Conservation (phyloP, 106 monocot genomes). For the Allium cepa region DNA sequence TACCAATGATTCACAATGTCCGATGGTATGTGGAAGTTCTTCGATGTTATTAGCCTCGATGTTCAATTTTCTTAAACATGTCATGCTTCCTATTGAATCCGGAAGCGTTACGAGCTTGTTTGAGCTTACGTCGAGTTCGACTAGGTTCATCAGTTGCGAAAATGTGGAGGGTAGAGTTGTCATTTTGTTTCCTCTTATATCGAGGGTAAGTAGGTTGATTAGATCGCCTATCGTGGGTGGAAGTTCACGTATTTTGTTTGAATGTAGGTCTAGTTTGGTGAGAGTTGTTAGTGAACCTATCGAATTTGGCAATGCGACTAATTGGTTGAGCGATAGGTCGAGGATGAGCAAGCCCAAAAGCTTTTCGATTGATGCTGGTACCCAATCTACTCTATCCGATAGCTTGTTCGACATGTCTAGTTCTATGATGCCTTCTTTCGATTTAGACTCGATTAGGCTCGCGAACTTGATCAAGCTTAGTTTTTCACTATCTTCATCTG, state of each 20-base stretch:
- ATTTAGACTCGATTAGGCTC: conserved; percentile 10
- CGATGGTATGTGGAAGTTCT: conserved; percentile 28
- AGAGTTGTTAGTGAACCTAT: conserved; percentile 14
- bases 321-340: conserved; percentile 19
- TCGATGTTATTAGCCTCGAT: conserved; percentile 25
- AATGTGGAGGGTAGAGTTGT: conserved; percentile 11
- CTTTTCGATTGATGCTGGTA: conserved; percentile 23
- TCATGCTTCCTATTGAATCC: conserved; percentile 11
- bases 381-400: conserved; percentile 27
- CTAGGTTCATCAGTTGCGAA: conserved; percentile 12
- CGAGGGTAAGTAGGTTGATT: conserved; percentile 7
- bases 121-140: conserved; percentile 20
- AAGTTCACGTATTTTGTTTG: conserved; percentile 16
- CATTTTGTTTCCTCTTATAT: conserved; percentile 18
- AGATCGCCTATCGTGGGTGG: conserved; percentile 19
- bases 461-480: conserved; percentile 24
- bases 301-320: conserved; percentile 20
- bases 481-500: conserved; percentile 12
- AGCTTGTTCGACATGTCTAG: conserved; percentile 26
- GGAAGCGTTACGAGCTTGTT: conserved; percentile 13
- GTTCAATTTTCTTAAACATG: conserved; percentile 20
- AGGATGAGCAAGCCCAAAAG: conserved; percentile 11
- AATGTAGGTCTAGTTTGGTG: conserved; percentile 15
- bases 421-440: conserved; percentile 15
- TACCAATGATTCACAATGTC: conserved; percentile 14